Percentiles rank a stretch among this genome's conserved stretches.
Conservation (phyloP, 805 yeast species). For the Kodamaea lidongshanica region DNA sequence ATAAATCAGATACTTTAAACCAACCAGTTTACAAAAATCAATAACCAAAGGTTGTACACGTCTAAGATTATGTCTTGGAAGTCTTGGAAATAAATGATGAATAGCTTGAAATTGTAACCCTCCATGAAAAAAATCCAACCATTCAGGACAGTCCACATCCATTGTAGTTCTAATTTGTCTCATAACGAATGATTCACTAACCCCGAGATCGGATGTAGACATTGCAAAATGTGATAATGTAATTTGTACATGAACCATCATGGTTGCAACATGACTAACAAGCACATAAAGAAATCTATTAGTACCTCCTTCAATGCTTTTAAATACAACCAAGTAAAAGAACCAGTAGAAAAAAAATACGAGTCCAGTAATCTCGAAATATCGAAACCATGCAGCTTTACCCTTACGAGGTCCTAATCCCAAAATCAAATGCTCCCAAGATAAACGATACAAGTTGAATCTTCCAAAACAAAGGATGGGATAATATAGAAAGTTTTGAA, state of each 20-base stretch:
- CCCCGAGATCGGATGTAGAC: slow-evolving; percentile 85
- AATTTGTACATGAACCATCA: slow-evolving; percentile 92
- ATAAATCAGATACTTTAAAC: slow-evolving; percentile 74
- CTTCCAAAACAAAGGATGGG: slow-evolving; percentile 78
- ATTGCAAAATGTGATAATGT: slow-evolving; percentile 87
- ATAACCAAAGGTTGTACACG: slow-evolving; percentile 65
- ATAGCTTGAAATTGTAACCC: slow-evolving; percentile 89
- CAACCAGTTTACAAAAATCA: slow-evolving; percentile 69
- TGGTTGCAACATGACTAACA: slow-evolving; percentile 73
- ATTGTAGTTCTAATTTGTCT: slow-evolving; percentile 85
- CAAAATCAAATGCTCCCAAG: slow-evolving; percentile 69
- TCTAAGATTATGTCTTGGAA: slow-evolving; percentile 84
- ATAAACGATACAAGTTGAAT: slow-evolving; percentile 73
- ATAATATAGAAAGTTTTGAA: slow-evolving; percentile 69
- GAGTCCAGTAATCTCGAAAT: slow-evolving; percentile 68
- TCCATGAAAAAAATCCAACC: slow-evolving; percentile 89
- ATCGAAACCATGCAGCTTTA: slow-evolving; percentile 80
- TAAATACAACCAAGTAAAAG: slow-evolving; percentile 55
- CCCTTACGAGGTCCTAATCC: slow-evolving; percentile 80
- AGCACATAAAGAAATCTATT: slow-evolving; percentile 55
- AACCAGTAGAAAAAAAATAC: slow-evolving; percentile 74
- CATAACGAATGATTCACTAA: slow-evolving; percentile 69
- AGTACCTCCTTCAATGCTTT: slow-evolving; percentile 46
- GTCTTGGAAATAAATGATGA: slow-evolving; percentile 82
- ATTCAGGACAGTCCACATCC: slow-evolving; percentile 92